Evolutionary conservation across 768 basidiomycete genomes (phyloP).

Genomic region (Lentinula edodes): DNA sequence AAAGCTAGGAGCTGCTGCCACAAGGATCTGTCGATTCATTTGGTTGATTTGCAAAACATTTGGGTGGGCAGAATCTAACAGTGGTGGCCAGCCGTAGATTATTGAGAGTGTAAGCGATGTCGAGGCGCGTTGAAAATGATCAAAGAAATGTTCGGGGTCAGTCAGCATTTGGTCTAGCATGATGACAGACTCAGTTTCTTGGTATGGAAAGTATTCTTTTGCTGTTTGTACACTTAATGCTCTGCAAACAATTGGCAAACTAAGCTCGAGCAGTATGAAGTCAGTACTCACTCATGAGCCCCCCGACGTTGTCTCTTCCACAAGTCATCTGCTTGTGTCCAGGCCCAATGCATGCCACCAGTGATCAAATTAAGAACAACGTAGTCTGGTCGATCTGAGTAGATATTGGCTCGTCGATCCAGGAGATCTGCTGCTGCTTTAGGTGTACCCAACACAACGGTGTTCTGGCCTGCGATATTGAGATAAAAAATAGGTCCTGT

Average conservation of each 20-base stretch:
- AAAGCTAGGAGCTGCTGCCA: constrained; percentile 23
- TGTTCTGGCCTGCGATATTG: not conserved
- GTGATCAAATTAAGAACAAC: not conserved
- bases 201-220: not conserved
- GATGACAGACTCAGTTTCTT: not conserved
- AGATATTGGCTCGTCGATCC: constrained; percentile 1
- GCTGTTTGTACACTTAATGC: not conserved
- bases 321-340: not conserved
- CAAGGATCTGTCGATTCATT: constrained; percentile 16
- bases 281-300: constrained; percentile 12
- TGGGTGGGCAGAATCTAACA: constrained; percentile 11
- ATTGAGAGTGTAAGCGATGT: constrained; percentile 10
- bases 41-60: constrained; percentile 10
- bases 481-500: constrained; percentile 6
- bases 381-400: not conserved
- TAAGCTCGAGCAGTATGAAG: not conserved
- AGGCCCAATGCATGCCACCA: not conserved
- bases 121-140: constrained; percentile 8
- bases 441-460: not conserved
- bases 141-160: not conserved
- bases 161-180: not conserved
- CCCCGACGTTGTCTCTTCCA: constrained; percentile 14
- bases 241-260: not conserved
- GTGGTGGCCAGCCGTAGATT: constrained; percentile 12
- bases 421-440: constrained; percentile 4